Base-by-base conservation (phyloP, 2,329 filamentous ascomycete genomes). In the Penicillium sp. region DNA sequence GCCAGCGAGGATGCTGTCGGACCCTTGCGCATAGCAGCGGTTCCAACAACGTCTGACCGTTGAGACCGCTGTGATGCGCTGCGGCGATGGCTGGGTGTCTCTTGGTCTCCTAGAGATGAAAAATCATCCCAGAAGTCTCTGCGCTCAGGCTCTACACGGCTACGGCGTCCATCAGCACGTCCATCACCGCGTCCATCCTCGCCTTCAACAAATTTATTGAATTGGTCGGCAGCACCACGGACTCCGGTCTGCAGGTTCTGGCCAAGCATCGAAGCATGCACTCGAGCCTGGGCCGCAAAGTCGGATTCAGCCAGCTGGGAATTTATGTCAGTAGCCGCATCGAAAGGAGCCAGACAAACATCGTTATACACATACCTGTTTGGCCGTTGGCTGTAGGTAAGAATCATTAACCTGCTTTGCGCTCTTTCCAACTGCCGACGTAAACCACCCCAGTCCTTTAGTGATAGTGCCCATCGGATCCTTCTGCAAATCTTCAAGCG, bases 101-200 rank as follows among this genome's bases (percentile, higher is more conserved):
- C 62, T 51, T 71, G 56, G 18, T 56, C 57, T 0, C 85, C 87
- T 26, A 87, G 73, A 27, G 82, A 84, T 0, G 91, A 87, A 74
- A 97, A 96, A 63, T 88, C 88, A 70, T 96, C 92, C 92, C 92
- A 97, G 74, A 96, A 96, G 62, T 89, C 88, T 70, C 88, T 88
- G 74, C 87, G 89, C 56, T 86, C 84, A 7, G 82, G 82, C 72
- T 88, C 81, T 78, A 70, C 64, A 6, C 68, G 67, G 27, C 69
- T 67, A n/a, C 67, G 62, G 9, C 54, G 36, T 53, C 51, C 80
- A 66, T 86, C 80, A 47, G 84, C 66, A 7, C 54, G 36, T 53
- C 51, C 80, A 66, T 86, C 80, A 47, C 84, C 66, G 30, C 65
- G 30, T 19, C 52, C 67, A 19, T 79, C 76, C 14, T 82, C 81